Conservation (phyloP, 1,284 basidiomycete species). For the Ganoderma lucidum region DNA sequence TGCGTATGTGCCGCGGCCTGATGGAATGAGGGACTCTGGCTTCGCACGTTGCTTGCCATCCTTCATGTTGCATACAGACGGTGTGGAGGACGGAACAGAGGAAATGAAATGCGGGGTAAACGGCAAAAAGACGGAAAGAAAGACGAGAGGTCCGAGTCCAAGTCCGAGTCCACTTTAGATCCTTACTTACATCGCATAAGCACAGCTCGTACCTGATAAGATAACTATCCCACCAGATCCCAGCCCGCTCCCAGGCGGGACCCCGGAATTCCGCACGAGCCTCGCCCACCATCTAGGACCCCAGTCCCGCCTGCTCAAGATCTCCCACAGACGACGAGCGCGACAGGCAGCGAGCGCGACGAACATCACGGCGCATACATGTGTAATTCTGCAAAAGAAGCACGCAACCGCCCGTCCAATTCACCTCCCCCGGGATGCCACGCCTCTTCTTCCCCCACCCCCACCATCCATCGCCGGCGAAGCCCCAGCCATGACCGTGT, state of each 20-base stretch:
- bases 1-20: constrained; percentile 50
- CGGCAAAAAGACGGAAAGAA: constrained; percentile 27
- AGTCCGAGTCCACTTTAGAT: not conserved
- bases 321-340: not conserved
- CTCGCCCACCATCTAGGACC: not conserved
- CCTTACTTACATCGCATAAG: not conserved
- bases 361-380: not conserved
- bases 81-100: constrained; percentile 1
- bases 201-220: not conserved
- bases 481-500: constrained; percentile 13
- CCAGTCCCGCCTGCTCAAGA: not conserved
- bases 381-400: not conserved
- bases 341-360: not conserved
- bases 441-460: constrained; percentile 3
- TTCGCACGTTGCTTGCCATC: constrained; percentile 39
- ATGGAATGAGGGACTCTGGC: constrained; percentile 31
- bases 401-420: not conserved
- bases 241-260: not conserved
- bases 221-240: not conserved
- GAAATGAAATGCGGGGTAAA: constrained; percentile 13
- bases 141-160: constrained; percentile 2
- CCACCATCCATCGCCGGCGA: not conserved
- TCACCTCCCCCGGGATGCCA: not conserved
- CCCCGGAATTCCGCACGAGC: not conserved
- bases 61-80: constrained; percentile 34